phyloP scores from a whole-genome alignment of 352 stramenopile genomes.

The Phytopythium mirpurense region DNA sequence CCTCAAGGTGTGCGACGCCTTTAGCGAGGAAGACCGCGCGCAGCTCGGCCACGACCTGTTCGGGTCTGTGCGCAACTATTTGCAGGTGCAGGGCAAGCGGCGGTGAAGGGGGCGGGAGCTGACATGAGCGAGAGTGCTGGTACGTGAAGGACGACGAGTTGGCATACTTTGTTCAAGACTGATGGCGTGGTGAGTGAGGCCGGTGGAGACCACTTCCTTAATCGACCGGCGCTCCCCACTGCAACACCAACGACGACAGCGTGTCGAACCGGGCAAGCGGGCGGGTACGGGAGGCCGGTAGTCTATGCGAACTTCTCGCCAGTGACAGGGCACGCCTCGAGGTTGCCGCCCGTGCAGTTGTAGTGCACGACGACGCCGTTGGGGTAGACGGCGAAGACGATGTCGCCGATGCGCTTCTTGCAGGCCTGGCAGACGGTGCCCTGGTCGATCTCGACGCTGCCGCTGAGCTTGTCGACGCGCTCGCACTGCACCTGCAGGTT shows the following conservation, averaged over 20 bases:
- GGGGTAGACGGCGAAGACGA: constrained; percentile 85
- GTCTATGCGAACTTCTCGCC: constrained; percentile 68
- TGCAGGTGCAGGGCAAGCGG: constrained; percentile 14
- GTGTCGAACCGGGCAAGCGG: too few species aligned
- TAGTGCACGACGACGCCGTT: constrained; percentile 86
- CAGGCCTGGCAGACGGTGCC: constrained; percentile 76
- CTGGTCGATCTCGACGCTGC: constrained; percentile 79
- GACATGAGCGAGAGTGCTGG: background rate
- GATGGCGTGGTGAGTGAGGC: background rate
- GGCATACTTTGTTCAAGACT: constrained; percentile 2
- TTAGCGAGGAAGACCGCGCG: constrained; percentile 48
- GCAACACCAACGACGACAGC: too few species aligned
- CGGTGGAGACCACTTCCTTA: too few species aligned
- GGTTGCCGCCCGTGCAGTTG: constrained; percentile 83
- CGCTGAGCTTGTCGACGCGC: constrained; percentile 69
- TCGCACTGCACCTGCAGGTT: constrained; percentile 87
- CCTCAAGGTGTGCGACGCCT: constrained; percentile 58
- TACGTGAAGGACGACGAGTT: too few species aligned
- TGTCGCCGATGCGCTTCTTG: constrained; percentile 86
- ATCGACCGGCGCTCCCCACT: background rate
- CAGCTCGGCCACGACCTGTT: constrained; percentile 26
- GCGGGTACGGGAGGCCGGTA: too few species aligned
- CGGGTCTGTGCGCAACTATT: constrained; percentile 25
- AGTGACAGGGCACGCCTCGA: constrained; percentile 77
- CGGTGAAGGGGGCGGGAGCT: background rate